phyloP scores from a whole-genome alignment of 2,329 filamentous ascomycete species.

The Neocatenulostroma microsporum region DNA sequence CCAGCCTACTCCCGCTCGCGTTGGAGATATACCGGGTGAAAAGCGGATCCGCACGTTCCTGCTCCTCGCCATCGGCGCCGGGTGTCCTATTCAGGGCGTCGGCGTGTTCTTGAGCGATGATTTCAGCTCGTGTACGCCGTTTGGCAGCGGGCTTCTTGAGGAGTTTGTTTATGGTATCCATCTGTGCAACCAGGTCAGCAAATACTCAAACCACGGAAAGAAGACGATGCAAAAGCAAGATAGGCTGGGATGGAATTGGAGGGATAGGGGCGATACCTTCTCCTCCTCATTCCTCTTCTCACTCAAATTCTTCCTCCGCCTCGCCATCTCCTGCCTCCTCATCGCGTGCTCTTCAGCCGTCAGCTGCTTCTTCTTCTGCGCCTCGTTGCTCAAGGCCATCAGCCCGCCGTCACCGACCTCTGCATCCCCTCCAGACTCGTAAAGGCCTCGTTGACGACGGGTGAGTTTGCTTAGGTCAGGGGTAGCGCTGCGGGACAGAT shows the following conservation, averaged over 20 bases:
- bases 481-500: constrained; percentile 49
- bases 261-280: too few relatives aligned
- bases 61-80: constrained; percentile 32
- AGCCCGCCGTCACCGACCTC: constrained; percentile 22
- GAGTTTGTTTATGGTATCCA: constrained; percentile 86
- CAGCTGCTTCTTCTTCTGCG: constrained; percentile 64
- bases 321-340: constrained; percentile 65
- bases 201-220: not conserved
- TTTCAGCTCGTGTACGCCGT: constrained; percentile 43
- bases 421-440: constrained; percentile 47
- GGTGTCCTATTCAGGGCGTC: constrained; percentile 42
- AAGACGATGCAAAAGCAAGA: not conserved
- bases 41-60: constrained; percentile 43
- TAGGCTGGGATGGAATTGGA: not conserved
- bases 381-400: constrained; percentile 54
- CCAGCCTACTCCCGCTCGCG: constrained; percentile 57
- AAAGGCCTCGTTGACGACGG: constrained; percentile 56
- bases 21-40: constrained; percentile 66
- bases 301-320: constrained; percentile 63
- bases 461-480: constrained; percentile 61
- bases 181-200: constrained; percentile 40
- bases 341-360: constrained; percentile 67
- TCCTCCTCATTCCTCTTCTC: constrained; percentile 74
- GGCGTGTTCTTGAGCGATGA: constrained; percentile 32
- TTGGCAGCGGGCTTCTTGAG: constrained; percentile 80